Evolutionary conservation across 805 yeast genomes (phyloP), one percentile per base, ranked within the genome.

Genomic region (Yamadazyma takamatsuzukensis): DNA sequence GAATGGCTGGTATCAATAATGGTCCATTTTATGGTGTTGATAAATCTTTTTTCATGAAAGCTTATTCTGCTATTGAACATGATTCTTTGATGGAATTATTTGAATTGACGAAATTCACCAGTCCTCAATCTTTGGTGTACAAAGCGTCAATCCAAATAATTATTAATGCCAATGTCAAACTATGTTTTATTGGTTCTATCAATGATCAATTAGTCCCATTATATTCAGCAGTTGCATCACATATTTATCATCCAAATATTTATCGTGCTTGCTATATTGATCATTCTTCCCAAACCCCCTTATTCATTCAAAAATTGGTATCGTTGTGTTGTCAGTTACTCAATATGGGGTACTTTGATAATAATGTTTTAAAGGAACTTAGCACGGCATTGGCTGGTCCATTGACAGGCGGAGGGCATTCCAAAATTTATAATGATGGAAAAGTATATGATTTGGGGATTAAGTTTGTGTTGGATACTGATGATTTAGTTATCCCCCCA

Each of bases 21-120:
- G 98, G 98, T 0, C 98, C 98, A 2, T 84, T 86, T 51, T 86
- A 79, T 44, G 97, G 97, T 0, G 76, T 78, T 47, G 97, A 93
- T 52, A 88, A 86, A 54, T 78, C 80, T 7, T 62, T 88, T 16
- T 74, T 89, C 40, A 80, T 90, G 58, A 74, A 88, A 43, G 96
- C 97, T 0, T 88, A 88, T 49, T 81, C 95, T 1, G 79, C 95
- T 0, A 82, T 90, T 39, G 98, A 93, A 52, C 83, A 80, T 44
- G 95, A 83, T 33, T 85, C 97, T 0, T 58, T 90, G 60, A 62
- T 73, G 46, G 98, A 90, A 56, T 63, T 90, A 32, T 90, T 90
- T 58, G 93, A 88, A 48, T 83, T 90, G 43, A 96, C 88, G 48
- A 79, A 80, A 47, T 77, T 80, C 39, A 76, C 78, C 24, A 78